Conservation (phyloP, 495 filamentous ascomycete species). For the Hypomontagnella monticulosa region DNA sequence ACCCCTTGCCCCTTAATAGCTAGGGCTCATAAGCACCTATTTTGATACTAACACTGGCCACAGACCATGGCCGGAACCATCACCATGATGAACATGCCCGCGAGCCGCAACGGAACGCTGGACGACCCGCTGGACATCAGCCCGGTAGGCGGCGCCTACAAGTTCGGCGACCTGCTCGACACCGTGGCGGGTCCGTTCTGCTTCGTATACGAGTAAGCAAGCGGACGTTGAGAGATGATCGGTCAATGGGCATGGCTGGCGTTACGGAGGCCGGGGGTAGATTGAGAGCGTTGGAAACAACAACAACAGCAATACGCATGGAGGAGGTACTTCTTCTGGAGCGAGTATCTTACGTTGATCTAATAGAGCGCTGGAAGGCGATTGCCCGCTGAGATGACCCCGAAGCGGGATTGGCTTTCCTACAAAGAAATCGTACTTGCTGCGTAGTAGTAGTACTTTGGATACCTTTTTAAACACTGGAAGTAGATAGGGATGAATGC, state of each 20-base stretch:
- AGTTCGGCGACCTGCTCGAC: slow-evolving; percentile 39
- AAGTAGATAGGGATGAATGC: no score
- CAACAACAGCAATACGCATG: background rate
- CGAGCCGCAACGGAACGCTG: slow-evolving; percentile 47
- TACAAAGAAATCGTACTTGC: background rate
- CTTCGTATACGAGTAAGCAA: slow-evolving; percentile 49
- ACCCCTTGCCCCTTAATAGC: background rate
- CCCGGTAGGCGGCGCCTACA: slow-evolving; percentile 34
- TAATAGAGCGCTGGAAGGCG: slow-evolving; percentile 6
- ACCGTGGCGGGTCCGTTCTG: slow-evolving; percentile 49
- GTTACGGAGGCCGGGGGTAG: background rate
- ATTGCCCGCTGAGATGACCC: background rate
- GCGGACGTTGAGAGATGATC: background rate
- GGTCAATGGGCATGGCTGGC: no score
- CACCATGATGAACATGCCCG: slow-evolving; percentile 52
- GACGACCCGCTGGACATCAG: slow-evolving; percentile 45
- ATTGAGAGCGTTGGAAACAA: background rate
- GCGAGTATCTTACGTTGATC: slow-evolving; percentile 1
- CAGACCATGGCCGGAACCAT: slow-evolving; percentile 54
- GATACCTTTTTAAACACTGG: no score
- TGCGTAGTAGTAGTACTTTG: no score
- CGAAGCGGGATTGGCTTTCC: background rate
- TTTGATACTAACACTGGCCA: background rate
- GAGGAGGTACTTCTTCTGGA: background rate
- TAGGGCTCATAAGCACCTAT: no score